Evolutionary conservation across 257 asterid species (phyloP).

Genomic region (Ehretia macrophylla): DNA sequence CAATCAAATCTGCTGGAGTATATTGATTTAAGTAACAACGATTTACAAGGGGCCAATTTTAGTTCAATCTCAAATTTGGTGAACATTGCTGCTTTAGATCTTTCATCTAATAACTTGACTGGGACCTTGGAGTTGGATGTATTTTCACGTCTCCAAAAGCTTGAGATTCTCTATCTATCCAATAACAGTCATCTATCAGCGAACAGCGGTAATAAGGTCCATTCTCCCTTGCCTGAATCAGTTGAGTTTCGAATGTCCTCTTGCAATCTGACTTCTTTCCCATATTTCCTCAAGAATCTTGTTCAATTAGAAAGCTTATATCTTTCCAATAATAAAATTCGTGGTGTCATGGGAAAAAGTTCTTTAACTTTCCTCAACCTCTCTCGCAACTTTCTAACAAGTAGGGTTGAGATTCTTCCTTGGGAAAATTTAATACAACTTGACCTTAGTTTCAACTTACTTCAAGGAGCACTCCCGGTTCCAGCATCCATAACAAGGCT

Average conservation of each 20-base stretch:
- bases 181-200: neutral
- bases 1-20: neutral
- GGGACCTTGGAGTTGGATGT: neutral
- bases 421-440: neutral
- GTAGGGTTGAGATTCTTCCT: neutral
- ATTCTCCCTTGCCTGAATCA: neutral
- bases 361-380: neutral
- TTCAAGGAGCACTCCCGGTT: slow-evolving; percentile 1
- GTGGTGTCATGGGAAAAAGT: neutral
- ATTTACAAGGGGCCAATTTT: neutral
- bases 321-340: neutral
- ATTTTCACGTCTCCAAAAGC: neutral
- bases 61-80: neutral
- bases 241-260: neutral
- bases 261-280: neutral
- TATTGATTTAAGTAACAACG: neutral
- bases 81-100: neutral
- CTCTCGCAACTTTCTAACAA: neutral
- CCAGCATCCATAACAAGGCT: neutral
- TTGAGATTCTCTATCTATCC: neutral
- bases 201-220: neutral
- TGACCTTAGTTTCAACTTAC: neutral
- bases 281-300: neutral
- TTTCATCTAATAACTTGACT: neutral
- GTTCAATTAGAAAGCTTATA: neutral